phyloP scores from a whole-genome alignment of 2,329 filamentous ascomycete species.

The Fusarium circinatum region DNA sequence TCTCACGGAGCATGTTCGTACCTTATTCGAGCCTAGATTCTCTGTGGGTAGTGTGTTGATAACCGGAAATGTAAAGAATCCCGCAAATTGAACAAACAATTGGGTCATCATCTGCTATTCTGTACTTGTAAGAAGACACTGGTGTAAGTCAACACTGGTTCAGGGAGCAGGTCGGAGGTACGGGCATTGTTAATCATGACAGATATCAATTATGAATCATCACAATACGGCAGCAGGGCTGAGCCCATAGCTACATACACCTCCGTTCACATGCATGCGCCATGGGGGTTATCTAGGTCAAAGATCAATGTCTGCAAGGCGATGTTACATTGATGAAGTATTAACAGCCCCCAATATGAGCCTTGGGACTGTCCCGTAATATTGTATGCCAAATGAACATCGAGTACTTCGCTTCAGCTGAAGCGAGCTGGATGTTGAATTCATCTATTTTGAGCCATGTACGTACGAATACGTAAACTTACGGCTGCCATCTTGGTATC shows the following conservation, averaged over 20 bases:
- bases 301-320: background rate
- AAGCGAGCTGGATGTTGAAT: background rate
- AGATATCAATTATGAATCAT: background rate
- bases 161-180: background rate
- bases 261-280: background rate
- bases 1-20: background rate
- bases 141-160: background rate
- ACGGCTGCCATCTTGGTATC: background rate
- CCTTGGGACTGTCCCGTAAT: background rate
- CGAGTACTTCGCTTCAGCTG: background rate
- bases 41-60: background rate
- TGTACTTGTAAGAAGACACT: background rate
- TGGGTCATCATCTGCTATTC: background rate
- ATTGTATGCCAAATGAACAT: background rate
- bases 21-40: background rate
- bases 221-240: background rate
- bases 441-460: background rate
- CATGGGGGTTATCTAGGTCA: background rate
- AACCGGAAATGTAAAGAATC: background rate
- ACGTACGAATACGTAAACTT: background rate
- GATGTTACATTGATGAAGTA: background rate
- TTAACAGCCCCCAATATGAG: constrained; percentile 4
- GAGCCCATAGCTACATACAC: background rate
- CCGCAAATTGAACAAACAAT: background rate
- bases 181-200: background rate